Evolutionary conservation across 768 basidiomycete species (phyloP), one percentile per base, ranked within the genome.

Genomic region (Tricholoma saponaceum): DNA sequence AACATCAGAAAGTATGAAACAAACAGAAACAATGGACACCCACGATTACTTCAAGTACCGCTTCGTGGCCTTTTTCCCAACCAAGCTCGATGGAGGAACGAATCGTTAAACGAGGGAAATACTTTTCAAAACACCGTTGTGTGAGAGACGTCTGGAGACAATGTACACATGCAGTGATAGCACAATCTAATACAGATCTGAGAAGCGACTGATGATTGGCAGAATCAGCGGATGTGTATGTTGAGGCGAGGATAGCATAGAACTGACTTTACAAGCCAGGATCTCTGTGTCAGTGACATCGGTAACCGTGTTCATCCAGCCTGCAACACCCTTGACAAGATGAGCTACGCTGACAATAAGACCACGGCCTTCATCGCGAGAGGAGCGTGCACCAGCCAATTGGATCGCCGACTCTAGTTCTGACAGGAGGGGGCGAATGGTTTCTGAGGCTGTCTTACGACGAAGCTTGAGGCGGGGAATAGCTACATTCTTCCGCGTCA

Each of bases 401-500:
- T 62, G 60, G 32, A 78, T 60, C 5, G 70, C 60, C 3, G 66
- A 67, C 46, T 71, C 67, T 7, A 81, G 58, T 14, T 78, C 73
- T 22, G 70, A 54, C n/a, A 79, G 59, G 12, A 81, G 60, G 1
- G 78, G 76, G 18, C 61, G 60, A n/a, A 81, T 53, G 8, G 76
- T 80, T 25, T 80, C 77, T 9, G 72, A 67, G 0, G 77, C 73
- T 0, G 76, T 66, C 56, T 76, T 78, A 54, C 72, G 76, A 33
- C 77, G 72, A 41, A 77, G 60, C 54, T 71, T 77, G 26, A 82
- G 60, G 22, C 77, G 77, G 18, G 78, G 77, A 49, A 83, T 76
- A 4, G 74, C 82, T 83, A 54, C 5, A 51, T 5, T 10, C 18
- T 25, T 30, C 7, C 6, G 41, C 30, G 5, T 35, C 43, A 16